Evolutionary conservation across 257 asterid species (phyloP), one percentile per base, ranked within the genome.

Genomic region (Knoxia roxburghii): DNA sequence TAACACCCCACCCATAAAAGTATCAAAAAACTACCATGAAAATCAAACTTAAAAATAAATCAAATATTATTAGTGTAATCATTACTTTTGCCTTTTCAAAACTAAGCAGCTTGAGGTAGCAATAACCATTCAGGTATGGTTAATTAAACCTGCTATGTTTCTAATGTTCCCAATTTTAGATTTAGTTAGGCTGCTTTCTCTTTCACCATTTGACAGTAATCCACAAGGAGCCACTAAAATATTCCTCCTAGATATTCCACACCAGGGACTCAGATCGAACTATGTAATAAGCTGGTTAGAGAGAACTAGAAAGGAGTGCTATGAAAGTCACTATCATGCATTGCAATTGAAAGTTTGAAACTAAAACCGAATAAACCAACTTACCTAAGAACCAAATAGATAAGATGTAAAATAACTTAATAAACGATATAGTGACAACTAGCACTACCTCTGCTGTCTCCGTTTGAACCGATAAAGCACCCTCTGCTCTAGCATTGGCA

Each of bases 361-460:
- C 26, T 23, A 48, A 65, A 57, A 20, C 51, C 3, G 15, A 1
- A 29, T 2, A 55, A 24, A 52, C 29, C 52, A 32, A 10, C 27
- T 37, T 33, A 35, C 23, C 30, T 15, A 3, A 67, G 29, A 7
- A 43, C 2, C 0, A 12, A 67, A 37, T 35, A 51, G 15, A 27
- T 26, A 41, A 37, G 37, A 43, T 50, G 18, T 23, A 29, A 65
- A 6, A 48, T 8, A 10, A n/a, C 46, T 26, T 9, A 20, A 30
- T 26, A 29, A 1, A 30, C 20, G 17, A 46, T 12, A 7, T 1
- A 41, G 54, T 8, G 23, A 51, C 46, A 51, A 23, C 20, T 43
- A 51, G 70, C 50, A 58, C 77, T 82, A 92, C 98, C 98, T 92
- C 91, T 11, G 88, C 86, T 45, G 78, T 69, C 56, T 71, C 82